Evolutionary conservation across 1,284 basidiomycete species (phyloP).

Genomic region (Ceratobasidium sp.): DNA sequence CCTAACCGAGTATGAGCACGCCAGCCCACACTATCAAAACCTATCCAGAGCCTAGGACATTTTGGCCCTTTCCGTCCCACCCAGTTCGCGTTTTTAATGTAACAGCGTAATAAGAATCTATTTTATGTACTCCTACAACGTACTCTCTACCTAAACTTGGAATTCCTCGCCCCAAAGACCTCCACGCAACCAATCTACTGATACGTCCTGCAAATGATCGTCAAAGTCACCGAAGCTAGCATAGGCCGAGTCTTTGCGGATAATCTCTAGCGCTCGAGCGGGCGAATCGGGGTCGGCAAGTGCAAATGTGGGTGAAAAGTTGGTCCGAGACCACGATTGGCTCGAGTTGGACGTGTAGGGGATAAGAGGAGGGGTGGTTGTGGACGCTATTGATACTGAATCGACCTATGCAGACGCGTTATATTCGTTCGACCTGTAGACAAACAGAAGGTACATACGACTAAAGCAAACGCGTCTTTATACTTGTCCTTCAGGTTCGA

Average conservation of each 20-base stretch:
- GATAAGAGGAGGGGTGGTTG: not conserved
- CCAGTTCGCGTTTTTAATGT: not conserved
- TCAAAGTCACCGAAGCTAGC: conserved; percentile 75
- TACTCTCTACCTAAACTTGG: not conserved
- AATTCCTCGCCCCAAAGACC: conserved; percentile 32
- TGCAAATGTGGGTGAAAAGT: conserved; percentile 54
- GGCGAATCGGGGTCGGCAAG: conserved; percentile 57
- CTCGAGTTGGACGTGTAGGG: conserved; percentile 12
- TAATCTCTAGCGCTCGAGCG: conserved; percentile 56
- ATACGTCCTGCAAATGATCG: conserved; percentile 76
- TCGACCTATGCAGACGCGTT: conserved; percentile 57
- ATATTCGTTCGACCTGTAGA: conserved; percentile 29
- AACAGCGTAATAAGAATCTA: not conserved
- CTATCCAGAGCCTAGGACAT: conserved; percentile 48
- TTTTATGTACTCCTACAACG: not conserved
- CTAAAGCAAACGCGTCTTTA: conserved; percentile 65
- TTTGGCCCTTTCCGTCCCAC: not conserved
- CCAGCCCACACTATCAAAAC: conserved; percentile 76
- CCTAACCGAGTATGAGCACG: conserved; percentile 73
- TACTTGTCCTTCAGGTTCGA: conserved; percentile 61
- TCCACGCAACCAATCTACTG: conserved; percentile 65
- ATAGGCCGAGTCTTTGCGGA: conserved; percentile 59
- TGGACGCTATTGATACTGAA: conserved; percentile 64
- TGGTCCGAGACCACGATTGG: conserved; percentile 36
- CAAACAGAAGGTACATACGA: conserved; percentile 55